Evolutionary conservation across 768 basidiomycete genomes (phyloP).

Genomic region (Macrocybe gigantea): DNA sequence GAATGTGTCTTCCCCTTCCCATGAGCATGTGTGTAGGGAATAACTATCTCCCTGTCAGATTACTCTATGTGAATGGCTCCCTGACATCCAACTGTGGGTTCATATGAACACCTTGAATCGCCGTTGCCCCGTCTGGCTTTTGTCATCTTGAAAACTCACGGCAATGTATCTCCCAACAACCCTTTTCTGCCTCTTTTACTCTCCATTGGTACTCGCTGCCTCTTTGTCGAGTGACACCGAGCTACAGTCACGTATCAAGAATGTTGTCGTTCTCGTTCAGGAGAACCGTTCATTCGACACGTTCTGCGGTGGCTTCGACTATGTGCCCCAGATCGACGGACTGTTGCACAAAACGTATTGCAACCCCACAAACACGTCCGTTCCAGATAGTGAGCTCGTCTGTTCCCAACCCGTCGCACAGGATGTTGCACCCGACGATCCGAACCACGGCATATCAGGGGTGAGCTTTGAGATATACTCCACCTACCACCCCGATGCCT

Average conservation of each 20-base stretch:
- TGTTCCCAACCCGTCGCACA: constrained; percentile 14
- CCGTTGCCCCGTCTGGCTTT: no score
- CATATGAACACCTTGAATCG: no score
- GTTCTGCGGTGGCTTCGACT: constrained; percentile 18
- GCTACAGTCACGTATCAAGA: constrained; percentile 4
- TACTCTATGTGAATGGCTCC: no score
- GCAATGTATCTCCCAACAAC: no score
- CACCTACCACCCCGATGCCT: constrained; percentile 15
- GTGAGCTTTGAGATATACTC: constrained; percentile 19
- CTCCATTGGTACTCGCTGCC: no score
- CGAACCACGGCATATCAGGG: constrained; percentile 17
- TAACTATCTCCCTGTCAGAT: no score
- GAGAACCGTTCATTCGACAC: constrained; percentile 26
- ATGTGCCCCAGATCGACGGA: constrained; percentile 14
- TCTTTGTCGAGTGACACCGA: no score
- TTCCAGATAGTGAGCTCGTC: constrained; percentile 10
- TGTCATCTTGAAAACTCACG: no score
- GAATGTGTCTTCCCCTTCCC: no score
- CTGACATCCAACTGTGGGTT: no score
- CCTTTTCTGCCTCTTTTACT: no score
- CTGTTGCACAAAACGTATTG: constrained; percentile 13
- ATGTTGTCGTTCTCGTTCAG: constrained; percentile 19
- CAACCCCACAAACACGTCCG: constrained; percentile 15
- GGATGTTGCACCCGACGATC: constrained; percentile 16
- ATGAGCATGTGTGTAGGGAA: no score